Conservation (phyloP, 352 stramenopile species). For the Albugo candida region DNA sequence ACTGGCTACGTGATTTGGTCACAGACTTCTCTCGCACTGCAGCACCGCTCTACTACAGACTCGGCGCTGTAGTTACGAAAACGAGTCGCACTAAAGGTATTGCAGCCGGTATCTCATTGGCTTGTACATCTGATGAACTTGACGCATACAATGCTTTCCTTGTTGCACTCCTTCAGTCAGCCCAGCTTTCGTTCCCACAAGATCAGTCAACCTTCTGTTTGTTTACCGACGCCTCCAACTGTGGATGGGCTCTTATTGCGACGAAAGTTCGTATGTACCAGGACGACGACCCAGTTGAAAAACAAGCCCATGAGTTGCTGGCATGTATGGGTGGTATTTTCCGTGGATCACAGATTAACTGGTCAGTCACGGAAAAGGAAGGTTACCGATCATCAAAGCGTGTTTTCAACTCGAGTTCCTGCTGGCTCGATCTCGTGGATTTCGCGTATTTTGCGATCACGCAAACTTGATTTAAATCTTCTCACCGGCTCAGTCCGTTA, state of each 20-base stretch:
- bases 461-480: not conserved
- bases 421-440: not conserved
- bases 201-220: not conserved
- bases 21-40: not conserved
- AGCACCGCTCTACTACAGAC: not conserved
- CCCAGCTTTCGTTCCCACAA: conserved; percentile 2
- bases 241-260: not conserved
- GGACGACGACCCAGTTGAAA: conserved; percentile 1
- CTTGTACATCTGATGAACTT: not conserved
- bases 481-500: not conserved
- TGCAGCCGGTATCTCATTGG: not conserved
- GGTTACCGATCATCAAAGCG: conserved; percentile 4
- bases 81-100: too few relatives aligned
- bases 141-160: not conserved
- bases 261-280: conserved; percentile 6
- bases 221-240: conserved; percentile 1
- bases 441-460: not conserved
- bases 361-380: conserved; percentile 5
- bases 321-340: conserved; percentile 4
- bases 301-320: conserved; percentile 4
- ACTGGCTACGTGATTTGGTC: conserved; percentile 9
- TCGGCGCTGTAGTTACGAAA: not conserved
- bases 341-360: conserved; percentile 2
- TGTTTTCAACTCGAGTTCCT: conserved; percentile 3
- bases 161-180: not conserved